Evolutionary conservation across 345 rosid genomes (phyloP).

Genomic region (Orychophragmus violaceus): DNA sequence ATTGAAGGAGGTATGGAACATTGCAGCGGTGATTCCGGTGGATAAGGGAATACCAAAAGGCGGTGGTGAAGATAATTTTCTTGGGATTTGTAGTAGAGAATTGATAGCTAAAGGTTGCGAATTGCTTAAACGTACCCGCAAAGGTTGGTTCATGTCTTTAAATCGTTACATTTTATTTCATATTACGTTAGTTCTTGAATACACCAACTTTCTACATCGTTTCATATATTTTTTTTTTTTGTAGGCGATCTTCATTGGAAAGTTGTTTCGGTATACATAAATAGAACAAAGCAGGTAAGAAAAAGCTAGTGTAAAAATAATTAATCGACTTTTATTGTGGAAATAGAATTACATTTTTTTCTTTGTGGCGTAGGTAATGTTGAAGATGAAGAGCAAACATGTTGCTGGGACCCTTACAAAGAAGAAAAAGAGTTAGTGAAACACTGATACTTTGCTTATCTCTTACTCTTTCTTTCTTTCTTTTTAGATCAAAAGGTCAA

Average conservation of each 20-base stretch:
- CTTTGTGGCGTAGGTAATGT: conserved; percentile 48
- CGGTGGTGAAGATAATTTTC: conserved; percentile 67
- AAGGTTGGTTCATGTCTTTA: conserved; percentile 46
- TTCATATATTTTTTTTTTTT: not conserved
- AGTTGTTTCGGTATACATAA: conserved; percentile 80
- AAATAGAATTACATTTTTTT: not conserved
- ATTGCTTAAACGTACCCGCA: conserved; percentile 90
- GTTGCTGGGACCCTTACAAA: conserved; percentile 79
- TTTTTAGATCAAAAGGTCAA: conserved; percentile 10
- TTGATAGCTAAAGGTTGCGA: conserved; percentile 90
- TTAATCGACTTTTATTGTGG: too few species aligned
- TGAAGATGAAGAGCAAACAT: conserved; percentile 85
- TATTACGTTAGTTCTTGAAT: too few species aligned
- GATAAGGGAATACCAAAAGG: conserved; percentile 53
- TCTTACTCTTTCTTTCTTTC: conserved; percentile 28
- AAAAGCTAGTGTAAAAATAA: too few species aligned
- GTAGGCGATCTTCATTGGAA: conserved; percentile 99
- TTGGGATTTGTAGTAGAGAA: conserved; percentile 76
- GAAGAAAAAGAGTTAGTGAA: conserved; percentile 73
- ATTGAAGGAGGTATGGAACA: conserved; percentile 92
- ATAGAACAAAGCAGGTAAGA: conserved; percentile 78
- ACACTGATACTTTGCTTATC: conserved; percentile 22
- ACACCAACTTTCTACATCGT: not conserved
- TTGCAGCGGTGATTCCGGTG: conserved; percentile 89
- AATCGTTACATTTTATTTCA: not conserved